Evolutionary conservation across 176 grass and related monocot genomes (phyloP).

Genomic region (Urochloa ruziziensis): DNA sequence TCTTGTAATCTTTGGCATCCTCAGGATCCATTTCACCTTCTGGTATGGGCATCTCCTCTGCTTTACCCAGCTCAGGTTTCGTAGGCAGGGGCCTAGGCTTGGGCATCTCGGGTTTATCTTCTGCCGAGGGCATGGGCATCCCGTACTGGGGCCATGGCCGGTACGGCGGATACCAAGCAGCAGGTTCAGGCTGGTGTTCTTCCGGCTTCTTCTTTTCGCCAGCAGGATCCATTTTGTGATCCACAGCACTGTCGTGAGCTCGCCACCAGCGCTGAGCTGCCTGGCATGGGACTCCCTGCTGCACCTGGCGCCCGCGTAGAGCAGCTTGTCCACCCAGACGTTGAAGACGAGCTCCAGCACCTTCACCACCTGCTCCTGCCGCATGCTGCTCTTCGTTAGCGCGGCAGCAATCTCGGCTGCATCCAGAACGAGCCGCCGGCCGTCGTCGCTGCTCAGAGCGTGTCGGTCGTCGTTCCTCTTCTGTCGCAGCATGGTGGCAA

Average conservation of each 20-base stretch:
- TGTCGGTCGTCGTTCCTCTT: fast-evolving
- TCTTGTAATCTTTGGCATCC: too few species aligned
- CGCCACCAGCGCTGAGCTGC: not conserved
- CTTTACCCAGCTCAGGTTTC: too few species aligned
- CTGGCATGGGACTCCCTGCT: not conserved
- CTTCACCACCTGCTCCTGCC: fast-evolving
- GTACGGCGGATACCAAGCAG: too few species aligned
- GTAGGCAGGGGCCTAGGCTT: too few species aligned
- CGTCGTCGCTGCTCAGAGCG: fast-evolving
- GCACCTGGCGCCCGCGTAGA: not conserved
- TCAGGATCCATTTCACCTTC: too few species aligned
- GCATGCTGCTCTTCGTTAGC: fast-evolving
- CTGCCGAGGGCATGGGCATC: too few species aligned
- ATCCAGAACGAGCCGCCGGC: not conserved
- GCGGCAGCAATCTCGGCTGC: not conserved
- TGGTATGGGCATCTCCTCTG: too few species aligned
- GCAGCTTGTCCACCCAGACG: not conserved
- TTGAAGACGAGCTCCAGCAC: not conserved
- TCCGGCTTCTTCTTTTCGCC: not conserved
- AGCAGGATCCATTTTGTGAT: not conserved
- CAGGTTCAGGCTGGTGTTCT: too few species aligned
- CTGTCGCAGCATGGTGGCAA: not conserved
- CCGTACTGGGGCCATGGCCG: too few species aligned
- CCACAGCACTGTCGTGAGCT: not conserved
- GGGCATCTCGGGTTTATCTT: too few species aligned